Evolutionary conservation across 805 yeast species (phyloP).

Genomic region (Naumovozyma castellii): DNA sequence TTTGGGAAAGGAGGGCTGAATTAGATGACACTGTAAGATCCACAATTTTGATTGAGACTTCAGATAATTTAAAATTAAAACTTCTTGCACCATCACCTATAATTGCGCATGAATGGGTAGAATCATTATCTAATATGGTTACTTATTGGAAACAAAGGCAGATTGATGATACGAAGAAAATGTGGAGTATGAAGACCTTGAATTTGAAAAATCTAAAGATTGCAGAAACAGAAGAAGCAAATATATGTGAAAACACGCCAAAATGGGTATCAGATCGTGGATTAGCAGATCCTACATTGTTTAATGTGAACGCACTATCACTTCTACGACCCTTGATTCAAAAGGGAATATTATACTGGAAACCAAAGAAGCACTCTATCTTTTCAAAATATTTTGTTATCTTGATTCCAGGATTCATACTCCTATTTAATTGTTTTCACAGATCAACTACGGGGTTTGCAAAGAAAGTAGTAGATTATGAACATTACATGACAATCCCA

Average conservation of each 20-base stretch:
- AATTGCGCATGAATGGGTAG: slow-evolving; percentile 61
- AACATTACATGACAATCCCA: slow-evolving; percentile 50
- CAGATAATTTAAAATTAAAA: slow-evolving; percentile 37
- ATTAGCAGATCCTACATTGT: slow-evolving; percentile 41
- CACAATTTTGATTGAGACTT: slow-evolving; percentile 40
- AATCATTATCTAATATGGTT: slow-evolving; percentile 34
- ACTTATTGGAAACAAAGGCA: slow-evolving; percentile 52
- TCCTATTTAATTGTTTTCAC: slow-evolving; percentile 44
- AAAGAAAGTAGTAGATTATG: slow-evolving; percentile 40
- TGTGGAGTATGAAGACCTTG: slow-evolving; percentile 31
- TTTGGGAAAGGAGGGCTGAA: slow-evolving; percentile 7
- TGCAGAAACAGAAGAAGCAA: slow-evolving; percentile 49
- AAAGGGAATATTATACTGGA: slow-evolving; percentile 62
- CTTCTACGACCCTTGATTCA: slow-evolving; percentile 50
- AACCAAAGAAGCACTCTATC: slow-evolving; percentile 56
- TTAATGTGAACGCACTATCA: slow-evolving; percentile 49
- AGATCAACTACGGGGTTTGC: slow-evolving; percentile 40
- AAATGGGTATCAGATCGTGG: slow-evolving; percentile 51
- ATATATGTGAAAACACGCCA: slow-evolving; percentile 35
- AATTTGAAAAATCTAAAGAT: slow-evolving; percentile 43
- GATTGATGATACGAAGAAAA: slow-evolving; percentile 32
- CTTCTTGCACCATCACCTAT: slow-evolving; percentile 46
- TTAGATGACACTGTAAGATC: neutral
- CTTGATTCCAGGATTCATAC: slow-evolving; percentile 59
- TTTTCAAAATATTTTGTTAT: slow-evolving; percentile 55